phyloP scores from a whole-genome alignment of 2,329 filamentous ascomycete genomes.

The Paracorniculantispora psalliotae region DNA sequence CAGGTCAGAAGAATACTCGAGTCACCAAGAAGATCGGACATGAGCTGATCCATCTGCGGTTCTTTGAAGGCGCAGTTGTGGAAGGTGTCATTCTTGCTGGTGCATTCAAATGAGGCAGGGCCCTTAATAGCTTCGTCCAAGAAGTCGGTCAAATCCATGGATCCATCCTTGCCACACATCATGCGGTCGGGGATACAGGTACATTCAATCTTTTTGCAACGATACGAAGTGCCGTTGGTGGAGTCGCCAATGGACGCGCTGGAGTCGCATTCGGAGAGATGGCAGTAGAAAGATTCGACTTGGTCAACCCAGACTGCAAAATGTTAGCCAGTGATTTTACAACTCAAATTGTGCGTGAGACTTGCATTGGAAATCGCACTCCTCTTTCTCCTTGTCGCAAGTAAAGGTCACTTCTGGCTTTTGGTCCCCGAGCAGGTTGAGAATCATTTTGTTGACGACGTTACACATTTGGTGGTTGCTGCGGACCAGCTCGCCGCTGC shows the following conservation, averaged over 20 bases:
- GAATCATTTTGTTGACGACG: slow-evolving; percentile 92
- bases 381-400: slow-evolving; percentile 67
- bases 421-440: slow-evolving; percentile 76
- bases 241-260: slow-evolving; percentile 61
- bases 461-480: slow-evolving; percentile 98
- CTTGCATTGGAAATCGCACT: slow-evolving; percentile 93
- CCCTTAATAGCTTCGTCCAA: slow-evolving; percentile 77
- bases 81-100: slow-evolving; percentile 55
- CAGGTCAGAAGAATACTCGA: slow-evolving; percentile 81
- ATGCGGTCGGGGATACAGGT: slow-evolving; percentile 86
- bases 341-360: neutral
- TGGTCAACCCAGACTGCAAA: slow-evolving; percentile 84
- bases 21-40: slow-evolving; percentile 85
- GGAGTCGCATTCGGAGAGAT: slow-evolving; percentile 74
- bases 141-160: slow-evolving; percentile 89
- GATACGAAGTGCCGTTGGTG: slow-evolving; percentile 78
- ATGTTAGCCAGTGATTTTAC: slow-evolving; percentile 12
- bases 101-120: slow-evolving; percentile 77
- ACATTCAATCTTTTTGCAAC: slow-evolving; percentile 80
- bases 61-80: slow-evolving; percentile 80
- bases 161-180: slow-evolving; percentile 87
- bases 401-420: slow-evolving; percentile 93
- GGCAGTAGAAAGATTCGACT: slow-evolving; percentile 93
- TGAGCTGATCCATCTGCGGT: slow-evolving; percentile 86
- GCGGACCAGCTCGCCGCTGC: slow-evolving; percentile 82